Conservation (phyloP, 83 land plant genomes). For the Thuja plicata region DNA sequence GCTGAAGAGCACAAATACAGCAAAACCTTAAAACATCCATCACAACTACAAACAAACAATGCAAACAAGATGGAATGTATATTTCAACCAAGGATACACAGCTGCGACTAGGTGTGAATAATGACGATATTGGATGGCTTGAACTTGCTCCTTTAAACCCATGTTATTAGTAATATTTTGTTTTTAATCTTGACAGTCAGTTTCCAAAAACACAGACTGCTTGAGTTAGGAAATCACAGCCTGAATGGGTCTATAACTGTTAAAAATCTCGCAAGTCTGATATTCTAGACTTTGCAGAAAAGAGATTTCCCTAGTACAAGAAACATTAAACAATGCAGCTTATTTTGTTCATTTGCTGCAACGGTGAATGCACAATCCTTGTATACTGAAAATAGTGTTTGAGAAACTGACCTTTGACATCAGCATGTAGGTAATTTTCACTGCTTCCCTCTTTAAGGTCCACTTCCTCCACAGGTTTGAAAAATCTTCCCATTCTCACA, state of each 20-base stretch:
- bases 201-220: neutral
- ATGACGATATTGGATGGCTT: neutral
- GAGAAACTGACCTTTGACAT: conserved; percentile 32
- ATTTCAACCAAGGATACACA: neutral
- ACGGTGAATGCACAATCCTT: conserved; percentile 1
- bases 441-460: conserved; percentile 23
- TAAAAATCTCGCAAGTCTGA: neutral
- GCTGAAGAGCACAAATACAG: conserved; percentile 34
- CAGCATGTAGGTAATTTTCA: conserved; percentile 26
- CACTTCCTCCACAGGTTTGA: conserved; percentile 22
- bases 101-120: neutral
- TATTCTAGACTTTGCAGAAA: neutral
- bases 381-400: neutral
- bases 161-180: neutral
- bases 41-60: neutral
- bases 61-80: neutral
- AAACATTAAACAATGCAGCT: neutral
- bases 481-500: conserved; percentile 18
- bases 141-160: neutral
- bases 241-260: neutral
- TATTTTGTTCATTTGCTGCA: neutral
- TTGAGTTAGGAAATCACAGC: neutral
- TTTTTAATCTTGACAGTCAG: neutral
- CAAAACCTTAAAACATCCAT: neutral
- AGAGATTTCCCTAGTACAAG: neutral